Base-by-base conservation (phyloP, 805 yeast genomes). In the Lipomyces chichibuensis region DNA sequence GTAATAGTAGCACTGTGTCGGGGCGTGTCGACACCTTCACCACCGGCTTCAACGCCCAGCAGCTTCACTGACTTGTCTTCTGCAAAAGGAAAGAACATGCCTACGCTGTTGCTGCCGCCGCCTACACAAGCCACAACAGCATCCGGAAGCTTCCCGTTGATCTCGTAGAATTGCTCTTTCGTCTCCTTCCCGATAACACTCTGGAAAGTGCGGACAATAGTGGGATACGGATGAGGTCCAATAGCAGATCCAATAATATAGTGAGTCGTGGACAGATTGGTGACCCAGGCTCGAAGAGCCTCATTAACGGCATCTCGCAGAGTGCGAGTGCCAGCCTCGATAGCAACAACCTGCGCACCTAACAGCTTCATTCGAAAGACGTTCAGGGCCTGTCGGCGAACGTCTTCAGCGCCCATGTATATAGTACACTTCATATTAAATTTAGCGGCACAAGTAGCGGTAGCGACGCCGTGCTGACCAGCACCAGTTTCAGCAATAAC, bases 161-260 rank as follows among this genome's bases (percentile, higher is more conserved):
- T 81, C 72, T 85, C 87, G 72, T 85, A 87, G 81, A 93, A 93
- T 81, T 95, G 97, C 78, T 90, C 88, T 80, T 91, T 92, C 57
- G 97, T 91, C 82, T 95, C 99, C 62, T 87, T 84, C 74, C 99
- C 99, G 79, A 95, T 95, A 43, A 95, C 96, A 77, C 93, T 87
- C 84, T 95, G 99, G 92, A 95, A 93, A 20, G 99, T 94, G 82
- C 98, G 89, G 43, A 95, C 99, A 78, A 95, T 84, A 23, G 97
- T 92, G 70, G 99, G 99, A 83, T 92, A 95, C 59, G 99, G 99
- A 79, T 95, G 98, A 52, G 99, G 99, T 51, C 99, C 99, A 77
- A 95, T 94, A 57, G 98, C 99, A 1, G 98, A 92, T 62, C 99
- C 99, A 62, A 95, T 97, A 71, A 94, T 89, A 78, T 94, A 95